Percentiles rank a stretch among this genome's conserved stretches.
Conservation (phyloP, 192 early-diverging fungal genomes). For the Allomyces macrogynus region DNA sequence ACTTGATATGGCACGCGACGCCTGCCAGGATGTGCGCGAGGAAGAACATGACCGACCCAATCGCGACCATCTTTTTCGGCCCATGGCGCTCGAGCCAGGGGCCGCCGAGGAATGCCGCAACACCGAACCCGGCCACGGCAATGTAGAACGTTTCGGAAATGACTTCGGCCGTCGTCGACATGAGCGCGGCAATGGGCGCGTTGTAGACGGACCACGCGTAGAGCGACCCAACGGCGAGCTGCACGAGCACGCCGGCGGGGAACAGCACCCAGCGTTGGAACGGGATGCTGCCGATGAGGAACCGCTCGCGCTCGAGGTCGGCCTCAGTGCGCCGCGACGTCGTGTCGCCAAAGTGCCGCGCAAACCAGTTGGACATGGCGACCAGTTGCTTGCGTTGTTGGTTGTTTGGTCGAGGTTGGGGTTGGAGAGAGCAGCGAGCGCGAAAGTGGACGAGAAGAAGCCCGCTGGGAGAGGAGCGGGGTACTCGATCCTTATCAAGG, state of each 20-base stretch:
- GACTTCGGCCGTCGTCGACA: conserved; percentile 13
- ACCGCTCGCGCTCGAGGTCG: conserved; percentile 9
- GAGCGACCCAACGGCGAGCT: conserved; percentile 38
- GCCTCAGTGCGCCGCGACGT: conserved; percentile 10
- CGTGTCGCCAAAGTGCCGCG: conserved; percentile 9
- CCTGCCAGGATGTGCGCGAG: conserved; percentile 32
- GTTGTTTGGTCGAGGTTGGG: too few species aligned
- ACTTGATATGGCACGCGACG: conserved; percentile 24
- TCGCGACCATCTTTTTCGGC: conserved; percentile 22
- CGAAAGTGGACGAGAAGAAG: too few species aligned
- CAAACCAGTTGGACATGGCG: too few species aligned
- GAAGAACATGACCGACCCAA: conserved; percentile 26
- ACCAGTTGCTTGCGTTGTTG: too few species aligned
- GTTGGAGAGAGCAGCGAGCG: too few species aligned
- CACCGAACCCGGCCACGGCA: conserved; percentile 30
- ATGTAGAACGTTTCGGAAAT: conserved; percentile 41
- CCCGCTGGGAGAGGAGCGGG: too few species aligned
- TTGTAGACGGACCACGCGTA: conserved; percentile 49
- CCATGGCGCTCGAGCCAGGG: conserved; percentile 37
- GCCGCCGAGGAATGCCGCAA: conserved; percentile 29
- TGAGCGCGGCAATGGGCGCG: conserved; percentile 26
- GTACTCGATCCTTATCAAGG: too few species aligned
- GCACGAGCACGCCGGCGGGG: conserved; percentile 34
- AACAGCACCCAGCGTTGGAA: conserved; percentile 33
- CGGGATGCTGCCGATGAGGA: conserved; percentile 16